Evolutionary conservation across 2,329 filamentous ascomycete species (phyloP), one percentile per base, ranked within the genome.

Genomic region (Ceratocystis huliohia): DNA sequence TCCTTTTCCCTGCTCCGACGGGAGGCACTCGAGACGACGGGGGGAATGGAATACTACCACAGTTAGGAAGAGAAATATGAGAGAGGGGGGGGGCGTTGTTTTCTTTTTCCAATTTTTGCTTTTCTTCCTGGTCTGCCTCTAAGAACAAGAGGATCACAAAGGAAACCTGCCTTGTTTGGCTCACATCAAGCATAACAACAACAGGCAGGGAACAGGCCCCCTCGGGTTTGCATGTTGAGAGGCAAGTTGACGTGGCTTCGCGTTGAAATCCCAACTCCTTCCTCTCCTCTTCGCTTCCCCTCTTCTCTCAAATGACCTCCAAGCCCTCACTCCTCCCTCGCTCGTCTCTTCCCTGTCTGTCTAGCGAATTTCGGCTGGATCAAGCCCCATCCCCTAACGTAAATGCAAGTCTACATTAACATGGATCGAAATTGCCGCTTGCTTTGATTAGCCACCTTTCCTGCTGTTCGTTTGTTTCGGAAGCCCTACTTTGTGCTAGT

Each of bases 191-290:
- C 33, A 37, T 37, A 37, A 37, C 1, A 37, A 13, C 33, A 37
- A 10, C 8, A 37, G 5, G 53, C 53, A 57, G 53, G 53, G 53
- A 57, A 57, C 53, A 57, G 53, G 53, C 53, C 53, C 33, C 33
- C 10, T 22, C 53, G 53, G 28, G 53, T 37, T 33, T 33, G 28
- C 53, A 33, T 57, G 53, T 57, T 7, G 10, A 57, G 53, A 53
- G 48, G 25, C 53, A 57, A 30, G 53, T 57, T 57, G 53, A 57
- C 53, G 53, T 57, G 53, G 53, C 53, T 57, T 57, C 53, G 53
- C 28, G 53, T 57, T 30, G 53, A 33, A 57, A 57, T 57, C 53
- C 53, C 53, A 37, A 7, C 53, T 57, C 15, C 53, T 37, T 17
- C 17, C 33, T 33, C n/a, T 17, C 17, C 28, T 57, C 28, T n/a